Evolutionary conservation across 2,329 filamentous ascomycete genomes (phyloP).

Genomic region (Fusarium metavorans): DNA sequence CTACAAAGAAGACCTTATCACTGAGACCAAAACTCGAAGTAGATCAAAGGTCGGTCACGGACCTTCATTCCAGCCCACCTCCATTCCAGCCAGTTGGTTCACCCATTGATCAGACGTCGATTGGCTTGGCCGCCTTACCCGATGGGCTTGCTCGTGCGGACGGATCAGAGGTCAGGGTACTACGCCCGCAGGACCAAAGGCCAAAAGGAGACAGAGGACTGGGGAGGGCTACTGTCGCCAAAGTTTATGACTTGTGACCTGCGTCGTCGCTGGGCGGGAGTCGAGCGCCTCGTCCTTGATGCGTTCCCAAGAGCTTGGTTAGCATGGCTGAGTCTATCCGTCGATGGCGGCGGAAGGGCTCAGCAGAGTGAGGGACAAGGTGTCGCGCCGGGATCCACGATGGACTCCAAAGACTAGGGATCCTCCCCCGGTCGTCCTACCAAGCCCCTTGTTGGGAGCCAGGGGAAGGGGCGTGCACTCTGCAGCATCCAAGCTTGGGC

Average conservation of each 20-base stretch:
- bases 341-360: slow-evolving; percentile 48
- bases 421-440: slow-evolving; percentile 27
- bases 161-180: slow-evolving; percentile 23
- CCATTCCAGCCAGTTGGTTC: slow-evolving; percentile 42
- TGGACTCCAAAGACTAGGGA: slow-evolving; percentile 31
- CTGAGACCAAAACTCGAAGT: slow-evolving; percentile 11
- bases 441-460: slow-evolving; percentile 9
- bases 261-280: slow-evolving; percentile 39
- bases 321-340: slow-evolving; percentile 51
- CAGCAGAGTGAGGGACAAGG: slow-evolving; percentile 33
- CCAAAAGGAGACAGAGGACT: slow-evolving; percentile 23
- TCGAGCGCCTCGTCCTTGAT: slow-evolving; percentile 44
- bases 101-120: slow-evolving; percentile 26
- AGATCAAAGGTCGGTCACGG: slow-evolving; percentile 20
- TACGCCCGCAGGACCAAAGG: slow-evolving; percentile 13
- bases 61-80: slow-evolving; percentile 33
- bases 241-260: slow-evolving; percentile 34
- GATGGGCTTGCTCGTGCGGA: slow-evolving; percentile 30
- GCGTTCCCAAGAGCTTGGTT: slow-evolving; percentile 49
- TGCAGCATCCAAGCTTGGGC: slow-evolving; percentile 9
- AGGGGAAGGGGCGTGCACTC: slow-evolving; percentile 32
- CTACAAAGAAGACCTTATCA: neutral
- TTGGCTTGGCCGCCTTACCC: slow-evolving; percentile 36
- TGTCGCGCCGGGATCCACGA: slow-evolving; percentile 35
- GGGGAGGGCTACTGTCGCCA: slow-evolving; percentile 33